Conservation (phyloP, 1,284 basidiomycete genomes). For the Moesziomyces sp. region DNA sequence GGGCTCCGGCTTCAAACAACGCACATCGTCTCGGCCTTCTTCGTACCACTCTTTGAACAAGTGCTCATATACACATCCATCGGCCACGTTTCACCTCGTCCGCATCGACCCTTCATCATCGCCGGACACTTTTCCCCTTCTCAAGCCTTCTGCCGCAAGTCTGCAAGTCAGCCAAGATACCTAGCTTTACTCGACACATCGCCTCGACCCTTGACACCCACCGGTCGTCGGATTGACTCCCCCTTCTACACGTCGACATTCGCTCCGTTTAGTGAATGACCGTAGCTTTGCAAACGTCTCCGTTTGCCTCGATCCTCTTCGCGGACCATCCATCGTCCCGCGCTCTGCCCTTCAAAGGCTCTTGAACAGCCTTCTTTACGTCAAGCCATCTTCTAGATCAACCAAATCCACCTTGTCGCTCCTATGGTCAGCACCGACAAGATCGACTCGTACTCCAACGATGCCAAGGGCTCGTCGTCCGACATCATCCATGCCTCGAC, state of each 20-base stretch:
- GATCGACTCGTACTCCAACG: conserved; percentile 23
- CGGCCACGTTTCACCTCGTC: not conserved
- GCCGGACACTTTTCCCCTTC: not conserved
- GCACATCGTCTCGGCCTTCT: too few relatives aligned
- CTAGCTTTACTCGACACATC: too few relatives aligned
- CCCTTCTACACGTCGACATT: too few relatives aligned
- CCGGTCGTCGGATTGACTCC: too few relatives aligned
- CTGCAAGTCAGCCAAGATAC: too few relatives aligned
- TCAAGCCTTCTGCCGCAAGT: not conserved
- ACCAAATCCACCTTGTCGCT: not conserved
- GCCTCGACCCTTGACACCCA: too few relatives aligned
- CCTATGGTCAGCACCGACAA: conserved; percentile 19
- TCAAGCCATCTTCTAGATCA: not conserved
- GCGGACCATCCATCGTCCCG: conserved; percentile 31
- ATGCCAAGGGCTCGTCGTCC: conserved; percentile 21
- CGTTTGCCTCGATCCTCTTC: conserved; percentile 32
- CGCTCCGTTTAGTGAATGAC: conserved; percentile 34
- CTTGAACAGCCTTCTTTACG: conserved; percentile 3
- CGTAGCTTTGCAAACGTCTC: conserved; percentile 35
- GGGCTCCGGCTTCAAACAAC: too few relatives aligned
- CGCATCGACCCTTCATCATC: not conserved
- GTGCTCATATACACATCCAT: conserved; percentile 4
- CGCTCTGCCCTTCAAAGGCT: conserved; percentile 38
- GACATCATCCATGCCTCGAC: conserved; percentile 12
- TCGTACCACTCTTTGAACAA: not conserved